Conservation (phyloP, 2,329 filamentous ascomycete genomes). For the Pseudogymnoascus sp. region DNA sequence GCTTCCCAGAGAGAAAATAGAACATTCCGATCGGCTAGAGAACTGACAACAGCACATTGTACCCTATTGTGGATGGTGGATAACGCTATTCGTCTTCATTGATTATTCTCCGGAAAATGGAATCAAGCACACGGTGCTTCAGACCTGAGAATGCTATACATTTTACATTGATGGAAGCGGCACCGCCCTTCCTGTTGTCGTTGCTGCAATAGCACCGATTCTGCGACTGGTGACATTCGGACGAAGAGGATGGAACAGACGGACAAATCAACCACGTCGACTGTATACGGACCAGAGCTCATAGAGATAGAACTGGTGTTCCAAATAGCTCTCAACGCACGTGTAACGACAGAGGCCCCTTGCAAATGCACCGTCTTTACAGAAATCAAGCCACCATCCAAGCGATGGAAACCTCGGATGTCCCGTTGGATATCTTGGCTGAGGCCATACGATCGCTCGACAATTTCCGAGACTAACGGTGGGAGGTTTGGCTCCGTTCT, state of each 20-base stretch:
- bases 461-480: constrained; percentile 12
- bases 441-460: constrained; percentile 20
- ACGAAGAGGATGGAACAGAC: constrained; percentile 21
- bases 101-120: no score
- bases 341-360: constrained; percentile 9
- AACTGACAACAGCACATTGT: not conserved
- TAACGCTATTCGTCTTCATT: no score
- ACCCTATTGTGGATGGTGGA: no score
- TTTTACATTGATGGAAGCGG: constrained; percentile 20
- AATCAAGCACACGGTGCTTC: no score
- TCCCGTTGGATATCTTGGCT: constrained; percentile 22
- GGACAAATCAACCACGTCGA: constrained; percentile 21
- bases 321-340: constrained; percentile 19
- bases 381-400: constrained; percentile 28
- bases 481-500: constrained; percentile 14
- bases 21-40: no score
- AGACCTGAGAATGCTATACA: not conserved
- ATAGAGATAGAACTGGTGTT: constrained; percentile 23
- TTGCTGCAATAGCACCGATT: constrained; percentile 20
- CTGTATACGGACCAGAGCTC: constrained; percentile 26
- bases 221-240: constrained; percentile 11
- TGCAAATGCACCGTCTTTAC: constrained; percentile 24
- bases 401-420: constrained; percentile 19
- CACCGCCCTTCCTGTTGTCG: constrained; percentile 21
- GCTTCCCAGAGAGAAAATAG: no score